Evolutionary conservation across 2,329 filamentous ascomycete genomes (phyloP), one percentile per base, ranked within the genome.

Genomic region (Thelonectria olida): DNA sequence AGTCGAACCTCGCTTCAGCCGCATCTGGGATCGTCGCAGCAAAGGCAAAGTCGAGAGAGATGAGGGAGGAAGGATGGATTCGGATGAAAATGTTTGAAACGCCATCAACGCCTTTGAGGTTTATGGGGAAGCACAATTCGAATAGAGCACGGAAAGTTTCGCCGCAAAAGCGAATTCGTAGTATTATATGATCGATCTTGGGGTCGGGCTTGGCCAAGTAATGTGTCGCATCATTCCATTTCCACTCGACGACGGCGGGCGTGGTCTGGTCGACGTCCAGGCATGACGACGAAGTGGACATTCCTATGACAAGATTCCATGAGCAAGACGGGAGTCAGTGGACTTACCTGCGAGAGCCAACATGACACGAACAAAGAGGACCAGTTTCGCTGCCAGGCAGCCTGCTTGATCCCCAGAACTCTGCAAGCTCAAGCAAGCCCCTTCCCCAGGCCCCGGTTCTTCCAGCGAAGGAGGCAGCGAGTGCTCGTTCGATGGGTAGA

Each of bases 401-500:
- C 49, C 15, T 59, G 31, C 31, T 50, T 44, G 20, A 50, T 54
- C 41, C 27, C 50, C 50, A 59, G 56, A 49, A 48, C 39, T 54
- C 56, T 54, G 50, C 56, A 36, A 59, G 56, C 19, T 41, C 34
- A 54, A 54, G 42, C 50, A 49, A 54, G 50, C 34, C 27, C 56
- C 50, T 54, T 59, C 56, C 22, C 12, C 42, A 49, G 17, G 50
- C 31, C 55, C 56, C 56, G 49, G 23, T 54, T 54, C 42, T 59
- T 58, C 54, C 54, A 51, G 42, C 42, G 36, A 49, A 59, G 50
- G 50, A 59, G 56, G 34, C 42, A 15, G 10, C 19, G 15, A 6
- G 38, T 45, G 27, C 42, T 54, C 50, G 50, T 49, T 54, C 25
- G 42, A 49, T 42, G 56, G 56, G 56, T 59, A 59, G 42, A 59